phyloP scores from a whole-genome alignment of 139 green algal genomes.

The Raphidocelis subcapitata region DNA sequence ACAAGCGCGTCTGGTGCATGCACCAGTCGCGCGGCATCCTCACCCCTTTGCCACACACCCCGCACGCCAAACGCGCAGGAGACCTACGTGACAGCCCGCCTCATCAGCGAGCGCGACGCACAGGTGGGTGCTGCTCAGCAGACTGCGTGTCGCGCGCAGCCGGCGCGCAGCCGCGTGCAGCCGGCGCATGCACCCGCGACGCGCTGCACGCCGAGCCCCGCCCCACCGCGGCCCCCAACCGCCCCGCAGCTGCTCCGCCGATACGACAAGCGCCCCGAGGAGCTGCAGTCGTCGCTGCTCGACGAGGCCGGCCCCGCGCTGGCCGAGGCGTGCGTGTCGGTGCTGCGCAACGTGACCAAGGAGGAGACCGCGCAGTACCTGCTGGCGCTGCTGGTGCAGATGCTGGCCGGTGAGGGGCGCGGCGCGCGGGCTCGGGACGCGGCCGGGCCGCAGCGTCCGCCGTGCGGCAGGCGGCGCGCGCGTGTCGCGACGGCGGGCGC shows the following conservation, averaged over 20 bases:
- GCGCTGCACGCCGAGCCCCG: constrained; percentile 6
- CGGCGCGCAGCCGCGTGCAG: no score
- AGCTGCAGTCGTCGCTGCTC: constrained; percentile 66
- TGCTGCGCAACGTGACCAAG: constrained; percentile 87
- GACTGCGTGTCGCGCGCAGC: no score
- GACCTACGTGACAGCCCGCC: constrained; percentile 74
- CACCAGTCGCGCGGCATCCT: no score
- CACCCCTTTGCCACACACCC: no score
- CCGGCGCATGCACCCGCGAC: constrained; percentile 31
- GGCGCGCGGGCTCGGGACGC: no score
- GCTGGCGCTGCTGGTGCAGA: constrained; percentile 81
- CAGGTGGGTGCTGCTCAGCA: constrained; percentile 17
- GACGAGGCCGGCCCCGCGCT: constrained; percentile 73
- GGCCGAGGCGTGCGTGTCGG: constrained; percentile 77
- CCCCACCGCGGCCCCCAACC: no score
- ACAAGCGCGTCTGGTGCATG: no score
- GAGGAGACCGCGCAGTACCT: constrained; percentile 93
- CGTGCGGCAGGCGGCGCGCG: no score
- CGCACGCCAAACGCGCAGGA: constrained; percentile 53
- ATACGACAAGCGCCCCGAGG: constrained; percentile 78
- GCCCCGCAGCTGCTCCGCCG: constrained; percentile 42
- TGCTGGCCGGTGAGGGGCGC: constrained; percentile 63
- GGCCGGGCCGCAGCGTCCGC: no score
- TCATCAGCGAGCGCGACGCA: constrained; percentile 78
- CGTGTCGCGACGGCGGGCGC: no score